Conservation (phyloP, 1,284 basidiomycete species). For the Irpex rosettiformis region DNA sequence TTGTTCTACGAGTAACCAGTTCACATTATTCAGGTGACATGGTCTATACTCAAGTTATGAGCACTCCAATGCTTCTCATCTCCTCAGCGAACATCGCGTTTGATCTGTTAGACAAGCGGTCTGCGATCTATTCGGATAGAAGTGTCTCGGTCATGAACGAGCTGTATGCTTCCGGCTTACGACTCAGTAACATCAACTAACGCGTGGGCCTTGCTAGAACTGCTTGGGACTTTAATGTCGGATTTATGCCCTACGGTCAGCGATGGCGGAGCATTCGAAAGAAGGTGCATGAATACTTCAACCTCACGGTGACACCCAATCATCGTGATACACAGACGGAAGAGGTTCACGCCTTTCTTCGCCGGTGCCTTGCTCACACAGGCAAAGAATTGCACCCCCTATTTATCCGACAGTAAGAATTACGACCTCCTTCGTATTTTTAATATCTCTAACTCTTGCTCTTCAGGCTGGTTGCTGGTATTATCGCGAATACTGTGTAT, state of each 20-base stretch:
- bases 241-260: constrained; percentile 30
- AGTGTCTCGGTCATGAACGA: background rate
- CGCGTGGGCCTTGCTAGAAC: background rate
- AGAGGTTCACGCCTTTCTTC: constrained; percentile 18
- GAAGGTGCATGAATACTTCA: constrained; percentile 21
- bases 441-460: background rate
- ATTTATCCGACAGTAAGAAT: constrained; percentile 4
- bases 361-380: constrained; percentile 14
- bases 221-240: constrained; percentile 31
- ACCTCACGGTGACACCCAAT: constrained; percentile 10
- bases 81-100: constrained; percentile 4
- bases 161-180: background rate
- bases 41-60: background rate
- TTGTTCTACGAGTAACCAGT: too few species aligned
- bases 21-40: background rate
- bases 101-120: constrained; percentile 15
- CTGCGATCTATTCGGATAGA: constrained; percentile 12
- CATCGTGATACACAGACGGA: constrained; percentile 17
- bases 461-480: constrained; percentile 16
- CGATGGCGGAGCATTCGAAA: constrained; percentile 27
- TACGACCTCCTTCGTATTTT: background rate
- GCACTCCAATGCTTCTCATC: background rate
- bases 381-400: background rate
- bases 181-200: background rate
- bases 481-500: constrained; percentile 28